Percentiles rank a stretch among this genome's conserved stretches.
These are phyloP conservation scores for Cladorrhinum sp. DNA, from an alignment of 2,329 filamentous ascomycete genomes.

Conservation along the genomic window DNA sequence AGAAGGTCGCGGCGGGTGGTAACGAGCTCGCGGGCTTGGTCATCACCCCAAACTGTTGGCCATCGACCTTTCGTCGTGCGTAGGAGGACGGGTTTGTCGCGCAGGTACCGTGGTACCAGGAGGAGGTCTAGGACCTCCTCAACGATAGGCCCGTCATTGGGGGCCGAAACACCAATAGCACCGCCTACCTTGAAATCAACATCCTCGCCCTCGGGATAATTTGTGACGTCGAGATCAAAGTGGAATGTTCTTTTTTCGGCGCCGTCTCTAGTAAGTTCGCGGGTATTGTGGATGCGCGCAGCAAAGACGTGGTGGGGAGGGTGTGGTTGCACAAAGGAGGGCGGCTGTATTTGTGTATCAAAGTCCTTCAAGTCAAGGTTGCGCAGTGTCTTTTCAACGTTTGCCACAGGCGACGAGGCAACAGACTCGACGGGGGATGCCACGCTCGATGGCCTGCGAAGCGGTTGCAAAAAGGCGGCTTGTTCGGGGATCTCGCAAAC, in stretches of 20 bases:
- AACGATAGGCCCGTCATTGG: conserved; percentile 73
- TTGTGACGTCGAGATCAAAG: conserved; percentile 93
- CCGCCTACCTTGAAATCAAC: conserved; percentile 96
- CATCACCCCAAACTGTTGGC: conserved; percentile 98
- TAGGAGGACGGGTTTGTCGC: conserved; percentile 78
- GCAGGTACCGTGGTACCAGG: conserved; percentile 73
- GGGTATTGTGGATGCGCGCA: conserved; percentile 78
- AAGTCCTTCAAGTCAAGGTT: conserved; percentile 40
- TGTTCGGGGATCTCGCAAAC: conserved; percentile 70
- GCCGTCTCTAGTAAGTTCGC: conserved; percentile 81
- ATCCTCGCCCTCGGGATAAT: conserved; percentile 77
- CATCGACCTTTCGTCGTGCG: conserved; percentile 80
- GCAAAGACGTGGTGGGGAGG: conserved; percentile 89
- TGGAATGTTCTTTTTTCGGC: conserved; percentile 97
- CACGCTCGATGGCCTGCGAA: conserved; percentile 39
- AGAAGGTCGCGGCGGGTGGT: conserved; percentile 90
- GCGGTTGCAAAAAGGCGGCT: conserved; percentile 66
- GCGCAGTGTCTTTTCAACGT: conserved; percentile 27
- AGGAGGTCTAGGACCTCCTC: conserved; percentile 82
- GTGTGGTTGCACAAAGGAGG: conserved; percentile 88
- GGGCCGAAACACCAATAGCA: conserved; percentile 88
- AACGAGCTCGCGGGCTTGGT: conserved; percentile 76
- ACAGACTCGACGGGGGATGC: conserved; percentile 49
- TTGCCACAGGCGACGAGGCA: conserved; percentile 33
- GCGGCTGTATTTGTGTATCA: conserved; percentile 68